phyloP scores from a whole-genome alignment of 371 early-diverging fungal genomes.

The Mucor plumbeus region DNA sequence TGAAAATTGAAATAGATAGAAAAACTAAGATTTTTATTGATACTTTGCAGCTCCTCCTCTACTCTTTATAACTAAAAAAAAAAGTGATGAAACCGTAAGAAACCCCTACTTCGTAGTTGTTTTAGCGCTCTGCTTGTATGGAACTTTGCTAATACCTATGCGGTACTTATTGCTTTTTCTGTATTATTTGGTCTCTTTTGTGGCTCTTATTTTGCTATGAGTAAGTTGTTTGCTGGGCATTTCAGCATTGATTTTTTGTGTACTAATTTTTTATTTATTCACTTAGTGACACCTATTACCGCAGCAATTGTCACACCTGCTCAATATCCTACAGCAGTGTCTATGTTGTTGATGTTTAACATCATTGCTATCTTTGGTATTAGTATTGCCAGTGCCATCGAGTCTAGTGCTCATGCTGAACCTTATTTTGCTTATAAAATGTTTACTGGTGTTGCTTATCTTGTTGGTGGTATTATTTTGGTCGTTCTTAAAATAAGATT shows the following conservation, averaged over 20 bases:
- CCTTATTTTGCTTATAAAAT: conserved; percentile 40
- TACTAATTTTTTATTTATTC: background rate
- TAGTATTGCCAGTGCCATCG: conserved; percentile 41
- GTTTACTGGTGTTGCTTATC: conserved; percentile 39
- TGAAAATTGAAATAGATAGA: no score
- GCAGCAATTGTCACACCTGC: conserved; percentile 35
- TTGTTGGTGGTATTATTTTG: conserved; percentile 31
- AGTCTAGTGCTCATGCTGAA: conserved; percentile 17
- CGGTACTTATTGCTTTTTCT: conserved; percentile 50
- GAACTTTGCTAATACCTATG: conserved; percentile 55
- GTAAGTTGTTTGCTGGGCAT: conserved; percentile 2
- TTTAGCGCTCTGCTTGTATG: conserved; percentile 62
- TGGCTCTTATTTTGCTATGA: conserved; percentile 49
- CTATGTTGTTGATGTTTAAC: conserved; percentile 36
- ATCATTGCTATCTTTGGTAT: conserved; percentile 40
- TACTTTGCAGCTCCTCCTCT: no score
- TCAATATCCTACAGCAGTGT: conserved; percentile 40
- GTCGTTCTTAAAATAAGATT: conserved; percentile 34
- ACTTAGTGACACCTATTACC: conserved; percentile 43
- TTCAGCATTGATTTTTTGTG: no score
- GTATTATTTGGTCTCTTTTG: conserved; percentile 62
- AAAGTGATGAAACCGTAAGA: no score
- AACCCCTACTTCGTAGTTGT: no score
- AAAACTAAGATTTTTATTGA: no score
- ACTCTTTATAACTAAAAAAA: no score